phyloP scores from a whole-genome alignment of 2,329 filamentous ascomycete species.

The Beauveria pseudobassiana region DNA sequence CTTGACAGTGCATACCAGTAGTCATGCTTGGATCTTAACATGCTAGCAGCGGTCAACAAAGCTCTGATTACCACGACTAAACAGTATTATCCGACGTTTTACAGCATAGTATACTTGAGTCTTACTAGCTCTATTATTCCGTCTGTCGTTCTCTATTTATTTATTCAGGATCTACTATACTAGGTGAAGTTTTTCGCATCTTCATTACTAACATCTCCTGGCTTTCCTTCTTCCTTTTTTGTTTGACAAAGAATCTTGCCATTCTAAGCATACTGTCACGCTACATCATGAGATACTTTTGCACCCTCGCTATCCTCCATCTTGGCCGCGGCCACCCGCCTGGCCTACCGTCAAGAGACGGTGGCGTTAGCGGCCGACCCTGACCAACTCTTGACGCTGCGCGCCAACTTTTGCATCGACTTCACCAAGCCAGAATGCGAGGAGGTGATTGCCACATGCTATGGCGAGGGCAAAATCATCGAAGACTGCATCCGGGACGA shows the following conservation, averaged over 20 bases:
- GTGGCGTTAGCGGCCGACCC: too few species aligned
- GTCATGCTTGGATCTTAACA: not conserved
- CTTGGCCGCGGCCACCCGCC: too few species aligned
- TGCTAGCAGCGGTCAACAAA: not conserved
- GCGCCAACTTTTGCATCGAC: not conserved
- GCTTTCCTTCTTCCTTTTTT: not conserved
- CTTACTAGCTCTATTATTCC: not conserved
- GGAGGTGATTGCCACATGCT: not conserved
- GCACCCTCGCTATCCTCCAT: too few species aligned
- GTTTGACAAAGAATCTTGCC: not conserved
- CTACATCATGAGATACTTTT: not conserved
- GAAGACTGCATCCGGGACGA: not conserved
- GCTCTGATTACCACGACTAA: not conserved
- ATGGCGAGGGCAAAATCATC: not conserved
- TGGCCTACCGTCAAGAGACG: too few species aligned
- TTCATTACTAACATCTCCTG: not conserved
- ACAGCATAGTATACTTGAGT: not conserved
- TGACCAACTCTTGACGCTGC: not conserved
- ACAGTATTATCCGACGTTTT: not conserved
- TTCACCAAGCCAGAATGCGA: not conserved
- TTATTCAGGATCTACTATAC: not conserved
- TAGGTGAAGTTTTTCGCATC: not conserved
- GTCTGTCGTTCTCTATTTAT: not conserved
- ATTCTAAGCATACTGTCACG: not conserved
- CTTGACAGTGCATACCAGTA: not conserved